Conservation (phyloP, 2,329 filamentous ascomycete genomes). For the Lachnellula subtilissima region DNA sequence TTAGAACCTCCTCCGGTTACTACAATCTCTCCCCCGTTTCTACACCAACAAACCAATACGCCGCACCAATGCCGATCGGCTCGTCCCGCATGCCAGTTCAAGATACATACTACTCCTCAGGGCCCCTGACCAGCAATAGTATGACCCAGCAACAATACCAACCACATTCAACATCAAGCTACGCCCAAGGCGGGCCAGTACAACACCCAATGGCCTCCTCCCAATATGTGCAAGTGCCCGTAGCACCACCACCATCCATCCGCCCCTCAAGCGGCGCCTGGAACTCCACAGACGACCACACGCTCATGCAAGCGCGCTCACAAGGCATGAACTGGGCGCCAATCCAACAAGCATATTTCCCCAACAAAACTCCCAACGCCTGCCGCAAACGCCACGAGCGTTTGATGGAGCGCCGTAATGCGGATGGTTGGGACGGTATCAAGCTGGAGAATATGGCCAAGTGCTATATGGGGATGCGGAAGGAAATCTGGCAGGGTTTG, state of each 20-base stretch:
- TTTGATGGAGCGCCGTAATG: conserved; percentile 62
- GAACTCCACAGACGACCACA: conserved; percentile 69
- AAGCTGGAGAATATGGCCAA: conserved; percentile 70
- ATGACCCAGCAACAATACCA: conserved; percentile 16
- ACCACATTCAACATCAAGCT: conserved; percentile 5
- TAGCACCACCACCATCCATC: conserved; percentile 15
- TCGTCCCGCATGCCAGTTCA: conserved; percentile 4
- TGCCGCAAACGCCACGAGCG: conserved; percentile 87
- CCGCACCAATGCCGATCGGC: conserved; percentile 4
- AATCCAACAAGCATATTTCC: conserved; percentile 73
- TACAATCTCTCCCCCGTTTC: conserved; percentile 22
- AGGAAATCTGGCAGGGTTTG: conserved; percentile 75
- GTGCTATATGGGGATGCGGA: conserved; percentile 74
- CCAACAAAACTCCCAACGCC: conserved; percentile 63
- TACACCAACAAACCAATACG: conserved; percentile 19
- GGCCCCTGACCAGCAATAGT: conserved; percentile 1
- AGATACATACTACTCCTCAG: conserved; percentile 5
- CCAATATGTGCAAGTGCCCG: conserved; percentile 11
- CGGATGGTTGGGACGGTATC: conserved; percentile 66
- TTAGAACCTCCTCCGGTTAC: conserved; percentile 22
- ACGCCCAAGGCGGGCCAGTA: conserved; percentile 16
- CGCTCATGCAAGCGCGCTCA: conserved; percentile 65
- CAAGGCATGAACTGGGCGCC: conserved; percentile 79
- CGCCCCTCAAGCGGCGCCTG: conserved; percentile 63
- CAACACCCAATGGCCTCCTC: conserved; percentile 15